A percentile compares a stretch with the other conserved stretches of the same genome.
These are phyloP conservation scores for Phytophthora podocarpi DNA, from an alignment of 352 stramenopile species.

Conservation along the genomic window DNA sequence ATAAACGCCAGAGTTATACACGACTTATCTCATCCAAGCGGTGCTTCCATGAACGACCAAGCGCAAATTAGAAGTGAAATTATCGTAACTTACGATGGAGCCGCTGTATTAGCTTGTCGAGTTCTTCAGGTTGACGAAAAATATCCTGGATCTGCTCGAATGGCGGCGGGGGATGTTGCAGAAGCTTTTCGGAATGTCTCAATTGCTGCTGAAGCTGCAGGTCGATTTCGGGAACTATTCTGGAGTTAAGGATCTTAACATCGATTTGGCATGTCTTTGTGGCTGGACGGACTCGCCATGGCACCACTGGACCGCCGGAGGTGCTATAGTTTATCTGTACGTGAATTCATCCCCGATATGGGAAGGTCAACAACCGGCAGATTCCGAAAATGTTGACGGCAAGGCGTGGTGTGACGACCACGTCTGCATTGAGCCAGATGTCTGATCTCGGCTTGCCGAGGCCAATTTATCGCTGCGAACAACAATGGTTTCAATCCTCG, in stretches of 20 bases:
- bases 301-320: slow-evolving; percentile 4
- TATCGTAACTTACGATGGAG: not conserved
- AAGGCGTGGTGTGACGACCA: slow-evolving; percentile 18
- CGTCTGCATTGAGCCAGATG: not conserved
- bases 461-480: not conserved
- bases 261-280: slow-evolving; percentile 10
- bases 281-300: slow-evolving; percentile 4
- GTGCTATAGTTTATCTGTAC: slow-evolving; percentile 5
- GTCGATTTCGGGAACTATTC: slow-evolving; percentile 8
- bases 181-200: slow-evolving; percentile 6
- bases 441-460: not conserved
- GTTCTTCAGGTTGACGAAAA: not conserved
- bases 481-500: not conserved
- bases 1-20: slow-evolving; percentile 14
- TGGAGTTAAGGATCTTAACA: not conserved
- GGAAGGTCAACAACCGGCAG: not conserved
- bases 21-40: slow-evolving; percentile 17
- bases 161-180: slow-evolving; percentile 2
- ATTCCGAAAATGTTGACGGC: not conserved
- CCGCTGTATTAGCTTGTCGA: not conserved
- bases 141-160: not conserved
- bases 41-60: slow-evolving; percentile 8
- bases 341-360: not conserved
- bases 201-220: not conserved
- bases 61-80: not conserved